These are phyloP conservation scores for Amanita inopinata DNA, from an alignment of 768 basidiomycete species.

Conservation along the genomic window DNA sequence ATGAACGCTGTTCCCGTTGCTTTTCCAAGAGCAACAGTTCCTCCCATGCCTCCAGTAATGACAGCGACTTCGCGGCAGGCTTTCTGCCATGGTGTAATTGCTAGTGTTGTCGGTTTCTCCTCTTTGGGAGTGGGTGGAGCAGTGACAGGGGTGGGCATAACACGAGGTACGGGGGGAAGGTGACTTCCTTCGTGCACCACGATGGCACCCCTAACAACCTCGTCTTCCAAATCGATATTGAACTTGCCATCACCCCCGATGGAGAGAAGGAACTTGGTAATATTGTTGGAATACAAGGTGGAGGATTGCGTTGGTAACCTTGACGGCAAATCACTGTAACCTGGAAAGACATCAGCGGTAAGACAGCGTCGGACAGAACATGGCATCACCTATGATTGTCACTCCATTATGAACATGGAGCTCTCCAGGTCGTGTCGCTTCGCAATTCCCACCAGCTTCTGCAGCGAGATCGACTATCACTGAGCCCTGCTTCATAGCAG, in stretches of 20 bases:
- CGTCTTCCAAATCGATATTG: conserved; percentile 64
- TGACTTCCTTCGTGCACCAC: conserved; percentile 60
- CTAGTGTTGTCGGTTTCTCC: conserved; percentile 37
- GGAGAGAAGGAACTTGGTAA: conserved; percentile 81
- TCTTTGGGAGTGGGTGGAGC: conserved; percentile 40
- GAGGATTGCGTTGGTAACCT: conserved; percentile 84
- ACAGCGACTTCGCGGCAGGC: conserved; percentile 63
- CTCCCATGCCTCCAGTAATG: conserved; percentile 70
- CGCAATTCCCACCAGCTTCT: conserved; percentile 87
- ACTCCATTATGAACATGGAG: conserved; percentile 62
- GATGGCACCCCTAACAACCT: conserved; percentile 76
- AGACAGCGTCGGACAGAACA: not conserved
- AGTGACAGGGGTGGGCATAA: conserved; percentile 49
- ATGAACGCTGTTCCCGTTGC: conserved; percentile 76
- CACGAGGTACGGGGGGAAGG: conserved; percentile 59
- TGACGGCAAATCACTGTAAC: conserved; percentile 81
- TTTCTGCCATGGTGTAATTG: conserved; percentile 84
- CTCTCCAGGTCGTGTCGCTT: conserved; percentile 71
- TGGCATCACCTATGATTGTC: conserved; percentile 58
- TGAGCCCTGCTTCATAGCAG: conserved; percentile 88
- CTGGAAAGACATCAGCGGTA: conserved; percentile 23
- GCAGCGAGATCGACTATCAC: conserved; percentile 82
- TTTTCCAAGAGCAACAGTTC: conserved; percentile 65
- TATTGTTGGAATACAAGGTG: conserved; percentile 85
- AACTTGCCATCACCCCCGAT: conserved; percentile 58